Base-by-base conservation (phyloP, 176 grass and related monocot species). In the Rhynchospora pubera region DNA sequence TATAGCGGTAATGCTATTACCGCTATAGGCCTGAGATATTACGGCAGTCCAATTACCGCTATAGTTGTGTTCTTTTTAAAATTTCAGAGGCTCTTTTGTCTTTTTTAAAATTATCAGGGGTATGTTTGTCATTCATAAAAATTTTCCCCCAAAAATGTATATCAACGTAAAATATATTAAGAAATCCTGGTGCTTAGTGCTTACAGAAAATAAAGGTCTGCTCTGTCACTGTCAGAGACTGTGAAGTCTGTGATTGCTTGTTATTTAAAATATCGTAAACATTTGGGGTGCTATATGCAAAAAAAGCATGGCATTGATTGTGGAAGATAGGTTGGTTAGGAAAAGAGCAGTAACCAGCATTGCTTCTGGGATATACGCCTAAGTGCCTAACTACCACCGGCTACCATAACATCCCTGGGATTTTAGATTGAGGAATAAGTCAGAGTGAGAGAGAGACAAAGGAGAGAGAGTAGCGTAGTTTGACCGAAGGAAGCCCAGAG, bases 311-410 rank as follows among this genome's bases (percentile, higher is more conserved):
- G 7, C 50, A 77, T 32, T 74, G 23, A 77, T 56, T 77, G 72
- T 32, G 72, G 72, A 53, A 13, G 72, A 50, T 77, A 56, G 72
- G 72, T 77, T 34, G 10, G 72, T 22, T 77, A 32, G 72, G 72
- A 56, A 74, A 52, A 68, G 11, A 74, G 9, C 5, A 77, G 50
- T 13, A 9, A 12, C 50, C 14, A 30, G 72, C 30, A 56, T 77
- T 56, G 28, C 32, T 44, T 1, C 47, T 26, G 23, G 12, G 47
- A 30, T 76, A 76, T 76, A 76, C 50, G 6, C 50, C 72, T n/a
- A n/a, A n/a, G n/a, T n/a, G n/a, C n/a, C n/a, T 56, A 77, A 77
- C 72, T 56, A 77, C 48, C 72, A 55, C 48, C 48, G 13, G 47
- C 48, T 55, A 28, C 52, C 72, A 76, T 76, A 30, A 76, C 19